These are phyloP conservation scores for Echites panduratus DNA, from an alignment of 257 asterid genomes.

Conservation along the genomic window DNA sequence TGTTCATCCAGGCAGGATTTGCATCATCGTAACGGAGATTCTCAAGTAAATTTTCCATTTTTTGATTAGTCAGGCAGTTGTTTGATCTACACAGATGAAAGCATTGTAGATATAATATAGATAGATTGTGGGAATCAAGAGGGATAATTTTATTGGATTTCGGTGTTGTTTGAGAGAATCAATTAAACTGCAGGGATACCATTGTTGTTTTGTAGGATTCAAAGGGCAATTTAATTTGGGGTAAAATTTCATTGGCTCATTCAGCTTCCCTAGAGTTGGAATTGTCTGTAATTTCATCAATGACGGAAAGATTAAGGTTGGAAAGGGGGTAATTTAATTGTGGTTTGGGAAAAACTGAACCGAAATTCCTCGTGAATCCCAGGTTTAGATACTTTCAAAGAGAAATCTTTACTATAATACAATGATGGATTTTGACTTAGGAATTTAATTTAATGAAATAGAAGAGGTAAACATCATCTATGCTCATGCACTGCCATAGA, in stretches of 20 bases:
- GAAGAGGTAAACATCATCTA: neutral
- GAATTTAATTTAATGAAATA: neutral
- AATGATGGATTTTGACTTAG: neutral
- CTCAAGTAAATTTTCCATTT: conserved; percentile 33
- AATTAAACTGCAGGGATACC: neutral
- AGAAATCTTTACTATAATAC: neutral
- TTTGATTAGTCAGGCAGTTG: neutral
- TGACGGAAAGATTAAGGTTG: conserved; percentile 1
- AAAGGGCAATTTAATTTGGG: neutral
- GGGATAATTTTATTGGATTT: neutral
- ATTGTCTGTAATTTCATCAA: neutral
- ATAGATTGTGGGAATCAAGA: too few species aligned
- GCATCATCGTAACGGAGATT: conserved; percentile 33
- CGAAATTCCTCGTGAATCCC: neutral
- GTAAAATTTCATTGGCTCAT: neutral
- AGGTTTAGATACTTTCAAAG: conserved; percentile 8
- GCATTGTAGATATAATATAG: neutral
- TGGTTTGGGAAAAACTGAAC: neutral
- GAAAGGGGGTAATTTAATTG: neutral
- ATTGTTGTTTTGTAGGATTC: neutral
- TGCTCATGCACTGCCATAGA: neutral
- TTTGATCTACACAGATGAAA: neutral
- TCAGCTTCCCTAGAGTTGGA: neutral
- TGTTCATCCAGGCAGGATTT: conserved; percentile 64
- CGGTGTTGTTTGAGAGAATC: neutral